Conservation (phyloP, 306 rosid species). For the Rubus parviflorus region DNA sequence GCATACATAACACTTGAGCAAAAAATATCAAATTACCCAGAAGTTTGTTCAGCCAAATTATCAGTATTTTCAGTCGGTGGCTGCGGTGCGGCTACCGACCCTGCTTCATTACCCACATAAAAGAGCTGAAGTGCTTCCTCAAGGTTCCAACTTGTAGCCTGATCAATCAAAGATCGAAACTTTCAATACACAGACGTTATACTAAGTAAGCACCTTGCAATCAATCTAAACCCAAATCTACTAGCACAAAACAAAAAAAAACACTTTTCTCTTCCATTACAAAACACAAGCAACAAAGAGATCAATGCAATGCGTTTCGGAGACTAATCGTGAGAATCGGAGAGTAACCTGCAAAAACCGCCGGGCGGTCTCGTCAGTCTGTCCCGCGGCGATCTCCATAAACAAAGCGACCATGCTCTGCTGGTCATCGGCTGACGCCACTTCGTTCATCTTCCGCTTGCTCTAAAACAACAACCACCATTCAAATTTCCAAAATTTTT, state of each 20-base stretch:
- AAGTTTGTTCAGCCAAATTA: slow-evolving; percentile 39
- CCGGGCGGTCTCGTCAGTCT: slow-evolving; percentile 47
- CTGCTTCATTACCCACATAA: slow-evolving; percentile 68
- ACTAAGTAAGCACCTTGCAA: background rate
- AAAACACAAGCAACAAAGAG: background rate
- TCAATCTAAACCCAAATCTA: background rate
- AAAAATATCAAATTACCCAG: slow-evolving; percentile 32
- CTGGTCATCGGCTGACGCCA: slow-evolving; percentile 39
- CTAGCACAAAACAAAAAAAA: background rate
- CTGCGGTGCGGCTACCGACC: slow-evolving; percentile 35
- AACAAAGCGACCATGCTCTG: slow-evolving; percentile 48
- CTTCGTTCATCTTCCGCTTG: slow-evolving; percentile 35
- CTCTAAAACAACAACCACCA: background rate
- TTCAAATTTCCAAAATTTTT: background rate
- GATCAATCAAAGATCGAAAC: slow-evolving; percentile 25
- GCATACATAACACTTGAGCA: background rate
- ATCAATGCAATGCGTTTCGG: slow-evolving; percentile 13
- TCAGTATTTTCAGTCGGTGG: slow-evolving; percentile 46
- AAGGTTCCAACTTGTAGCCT: slow-evolving; percentile 97
- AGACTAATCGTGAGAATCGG: background rate
- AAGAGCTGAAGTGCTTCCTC: slow-evolving; percentile 97
- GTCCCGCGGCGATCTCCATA: slow-evolving; percentile 58
- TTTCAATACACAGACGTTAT: slow-evolving; percentile 9
- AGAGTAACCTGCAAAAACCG: slow-evolving; percentile 47
- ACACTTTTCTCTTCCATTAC: background rate